These are phyloP conservation scores for Phaeotremella skinneri DNA, from an alignment of 768 basidiomycete genomes.

Conservation along the genomic window DNA sequence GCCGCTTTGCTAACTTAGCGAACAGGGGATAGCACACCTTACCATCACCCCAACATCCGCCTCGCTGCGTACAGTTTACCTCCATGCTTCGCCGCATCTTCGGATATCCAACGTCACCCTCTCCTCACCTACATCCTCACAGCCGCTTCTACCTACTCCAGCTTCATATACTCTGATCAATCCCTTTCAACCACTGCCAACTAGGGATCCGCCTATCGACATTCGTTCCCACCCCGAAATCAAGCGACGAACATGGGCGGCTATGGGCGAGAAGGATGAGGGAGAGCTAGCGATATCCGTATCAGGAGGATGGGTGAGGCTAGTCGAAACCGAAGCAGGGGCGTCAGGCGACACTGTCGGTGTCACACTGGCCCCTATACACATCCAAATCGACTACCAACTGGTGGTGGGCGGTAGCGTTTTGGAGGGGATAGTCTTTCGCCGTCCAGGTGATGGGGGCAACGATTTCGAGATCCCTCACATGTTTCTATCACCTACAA, in stretches of 20 bases:
- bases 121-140: slow-evolving; percentile 29
- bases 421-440: slow-evolving; percentile 47
- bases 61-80: slow-evolving; percentile 75
- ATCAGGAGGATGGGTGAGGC: slow-evolving; percentile 50
- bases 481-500: slow-evolving; percentile 81
- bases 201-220: slow-evolving; percentile 63
- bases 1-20: neutral
- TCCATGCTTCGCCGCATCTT: slow-evolving; percentile 58
- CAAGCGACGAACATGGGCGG: slow-evolving; percentile 86
- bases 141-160: slow-evolving; percentile 39
- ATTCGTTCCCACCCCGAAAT: slow-evolving; percentile 87
- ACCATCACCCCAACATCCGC: slow-evolving; percentile 76
- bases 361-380: slow-evolving; percentile 52
- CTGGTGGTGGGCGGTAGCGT: slow-evolving; percentile 52
- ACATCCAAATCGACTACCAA: slow-evolving; percentile 45
- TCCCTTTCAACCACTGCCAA: slow-evolving; percentile 62
- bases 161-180: slow-evolving; percentile 36
- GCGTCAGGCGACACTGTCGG: slow-evolving; percentile 66
- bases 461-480: slow-evolving; percentile 68
- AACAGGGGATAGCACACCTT: slow-evolving; percentile 88
- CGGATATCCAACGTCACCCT: slow-evolving; percentile 40
- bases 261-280: slow-evolving; percentile 85
- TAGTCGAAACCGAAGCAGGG: slow-evolving; percentile 55
- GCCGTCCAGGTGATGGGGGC: slow-evolving; percentile 35
- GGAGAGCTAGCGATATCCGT: slow-evolving; percentile 91